Percentiles rank a stretch among this genome's conserved stretches.
Conservation (phyloP, 345 rosid species). For the Combretum micranthum region DNA sequence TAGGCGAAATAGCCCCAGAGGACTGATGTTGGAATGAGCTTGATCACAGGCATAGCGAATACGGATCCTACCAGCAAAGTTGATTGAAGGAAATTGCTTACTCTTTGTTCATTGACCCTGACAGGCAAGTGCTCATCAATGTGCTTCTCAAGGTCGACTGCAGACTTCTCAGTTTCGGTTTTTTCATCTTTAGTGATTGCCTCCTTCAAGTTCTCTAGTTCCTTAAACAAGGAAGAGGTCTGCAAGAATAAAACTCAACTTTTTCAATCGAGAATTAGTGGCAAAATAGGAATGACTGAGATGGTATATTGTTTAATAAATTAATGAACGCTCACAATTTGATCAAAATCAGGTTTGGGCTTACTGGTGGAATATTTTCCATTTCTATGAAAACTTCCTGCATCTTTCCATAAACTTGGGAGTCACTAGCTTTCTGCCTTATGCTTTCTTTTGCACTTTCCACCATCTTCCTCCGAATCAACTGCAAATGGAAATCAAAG, state of each 20-base stretch:
- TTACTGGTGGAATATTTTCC: slow-evolving; percentile 4
- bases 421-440: slow-evolving; percentile 42
- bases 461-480: slow-evolving; percentile 62
- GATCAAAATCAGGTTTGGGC: background rate
- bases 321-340: background rate
- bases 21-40: slow-evolving; percentile 82
- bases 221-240: slow-evolving; percentile 6
- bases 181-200: slow-evolving; percentile 9
- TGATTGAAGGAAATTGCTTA: slow-evolving; percentile 92
- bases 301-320: background rate
- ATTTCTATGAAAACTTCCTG: slow-evolving; percentile 6
- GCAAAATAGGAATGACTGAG: background rate
- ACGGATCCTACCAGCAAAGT: slow-evolving; percentile 72
- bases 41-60: slow-evolving; percentile 83
- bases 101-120: slow-evolving; percentile 88
- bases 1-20: slow-evolving; percentile 96
- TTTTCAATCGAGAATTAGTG: background rate
- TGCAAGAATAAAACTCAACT: background rate
- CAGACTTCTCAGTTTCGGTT: slow-evolving; percentile 40
- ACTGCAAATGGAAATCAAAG: slow-evolving; percentile 23
- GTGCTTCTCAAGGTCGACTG: slow-evolving; percentile 78
- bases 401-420: slow-evolving; percentile 49
- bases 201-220: slow-evolving; percentile 17
- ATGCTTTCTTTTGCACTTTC: slow-evolving; percentile 69
- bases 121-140: slow-evolving; percentile 81